phyloP scores from a whole-genome alignment of 192 early-diverging fungal genomes.

The Coemansia erecta region DNA sequence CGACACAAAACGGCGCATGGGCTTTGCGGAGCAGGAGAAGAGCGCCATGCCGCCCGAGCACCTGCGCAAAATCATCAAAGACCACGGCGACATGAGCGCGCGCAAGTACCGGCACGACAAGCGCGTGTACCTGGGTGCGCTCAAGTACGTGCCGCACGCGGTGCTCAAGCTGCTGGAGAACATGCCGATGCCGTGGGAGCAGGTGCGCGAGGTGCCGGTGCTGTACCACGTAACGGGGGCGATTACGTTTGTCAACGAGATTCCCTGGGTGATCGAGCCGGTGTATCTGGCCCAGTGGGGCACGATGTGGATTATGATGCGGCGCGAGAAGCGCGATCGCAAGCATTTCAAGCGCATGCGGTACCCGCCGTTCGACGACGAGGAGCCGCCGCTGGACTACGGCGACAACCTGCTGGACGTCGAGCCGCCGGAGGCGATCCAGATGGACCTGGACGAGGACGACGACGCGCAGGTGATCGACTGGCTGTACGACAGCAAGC shows the following conservation, averaged over 20 bases:
- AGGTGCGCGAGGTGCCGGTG: constrained; percentile 92
- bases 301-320: constrained; percentile 99
- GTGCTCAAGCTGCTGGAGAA: constrained; percentile 97
- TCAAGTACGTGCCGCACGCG: constrained; percentile 98
- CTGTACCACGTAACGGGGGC: constrained; percentile 98
- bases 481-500: constrained; percentile 98
- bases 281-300: constrained; percentile 99
- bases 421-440: constrained; percentile 96
- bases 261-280: constrained; percentile 96
- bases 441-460: constrained; percentile 96
- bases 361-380: constrained; percentile 98
- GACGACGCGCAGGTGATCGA: constrained; percentile 90
- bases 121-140: constrained; percentile 95
- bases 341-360: constrained; percentile 99
- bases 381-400: constrained; percentile 98
- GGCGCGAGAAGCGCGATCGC: constrained; percentile 95
- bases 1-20: constrained; percentile 92
- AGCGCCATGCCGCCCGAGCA: constrained; percentile 97
- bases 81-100: constrained; percentile 98
- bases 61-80: constrained; percentile 97
- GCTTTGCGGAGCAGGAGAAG: constrained; percentile 92
- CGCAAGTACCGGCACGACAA: constrained; percentile 97
- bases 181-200: constrained; percentile 99
- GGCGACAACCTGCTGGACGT: constrained; percentile 98
- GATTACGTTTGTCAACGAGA: constrained; percentile 97